Percentiles rank a stretch among this genome's conserved stretches.
Conservation (phyloP, 176 grass and related monocot genomes). For the Juncus effusus region DNA sequence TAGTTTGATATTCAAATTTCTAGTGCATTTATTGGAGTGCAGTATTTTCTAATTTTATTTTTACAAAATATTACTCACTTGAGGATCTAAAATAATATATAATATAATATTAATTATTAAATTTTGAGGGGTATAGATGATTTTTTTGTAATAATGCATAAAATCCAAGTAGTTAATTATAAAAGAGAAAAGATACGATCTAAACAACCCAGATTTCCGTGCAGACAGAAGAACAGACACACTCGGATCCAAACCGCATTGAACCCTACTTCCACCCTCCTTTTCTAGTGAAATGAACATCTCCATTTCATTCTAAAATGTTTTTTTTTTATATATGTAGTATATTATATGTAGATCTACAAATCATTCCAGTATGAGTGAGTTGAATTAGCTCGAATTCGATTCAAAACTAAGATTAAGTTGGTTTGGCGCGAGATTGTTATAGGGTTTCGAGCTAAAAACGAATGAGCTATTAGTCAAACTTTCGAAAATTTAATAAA, state of each 20-base stretch:
- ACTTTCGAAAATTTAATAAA: no score
- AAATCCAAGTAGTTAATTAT: background rate
- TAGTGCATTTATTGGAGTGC: no score
- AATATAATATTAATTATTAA: background rate
- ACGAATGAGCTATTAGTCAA: no score
- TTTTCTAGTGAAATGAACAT: conserved; percentile 2
- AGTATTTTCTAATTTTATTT: background rate
- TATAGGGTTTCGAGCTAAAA: no score
- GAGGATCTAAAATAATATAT: background rate
- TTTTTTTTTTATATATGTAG: no score
- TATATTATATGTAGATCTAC: no score
- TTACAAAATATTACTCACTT: background rate
- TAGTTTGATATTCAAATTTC: no score
- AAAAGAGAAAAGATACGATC: background rate
- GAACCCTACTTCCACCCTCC: background rate
- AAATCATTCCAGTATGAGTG: no score
- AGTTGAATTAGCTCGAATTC: background rate
- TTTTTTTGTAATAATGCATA: background rate
- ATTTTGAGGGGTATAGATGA: background rate
- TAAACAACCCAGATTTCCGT: conserved; percentile 9
- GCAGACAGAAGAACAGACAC: conserved; percentile 21
- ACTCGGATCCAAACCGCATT: background rate
- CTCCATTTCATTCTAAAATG: background rate
- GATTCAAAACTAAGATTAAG: no score
- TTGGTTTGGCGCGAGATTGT: no score